These are phyloP conservation scores for Iberis pinnata DNA, from an alignment of 345 rosid genomes.

Conservation along the genomic window DNA sequence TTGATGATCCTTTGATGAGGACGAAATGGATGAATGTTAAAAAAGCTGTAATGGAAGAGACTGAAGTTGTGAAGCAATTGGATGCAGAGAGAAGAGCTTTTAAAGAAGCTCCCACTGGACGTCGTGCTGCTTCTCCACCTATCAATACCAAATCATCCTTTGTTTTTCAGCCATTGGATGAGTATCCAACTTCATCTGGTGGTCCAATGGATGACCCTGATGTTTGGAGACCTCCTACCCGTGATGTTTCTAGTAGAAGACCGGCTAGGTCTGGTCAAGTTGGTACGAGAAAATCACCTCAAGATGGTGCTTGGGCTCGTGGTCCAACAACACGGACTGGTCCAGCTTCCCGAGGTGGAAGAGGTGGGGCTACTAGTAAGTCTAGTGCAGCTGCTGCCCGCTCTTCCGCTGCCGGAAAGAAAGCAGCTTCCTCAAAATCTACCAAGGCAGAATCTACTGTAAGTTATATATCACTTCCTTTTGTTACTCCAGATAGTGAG, in stretches of 20 bases:
- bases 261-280: slow-evolving; percentile 70
- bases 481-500: not conserved
- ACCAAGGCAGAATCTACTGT: slow-evolving; percentile 71
- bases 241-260: slow-evolving; percentile 67
- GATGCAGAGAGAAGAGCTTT: slow-evolving; percentile 92
- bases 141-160: slow-evolving; percentile 76
- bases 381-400: slow-evolving; percentile 49
- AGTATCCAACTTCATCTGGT: slow-evolving; percentile 85
- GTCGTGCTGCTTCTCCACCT: slow-evolving; percentile 80
- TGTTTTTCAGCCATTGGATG: slow-evolving; percentile 94
- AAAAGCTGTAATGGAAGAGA: slow-evolving; percentile 84
- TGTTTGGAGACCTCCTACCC: slow-evolving; percentile 99
- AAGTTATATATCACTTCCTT: slow-evolving; percentile 21
- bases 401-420: slow-evolving; percentile 70
- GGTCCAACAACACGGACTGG: slow-evolving; percentile 51
- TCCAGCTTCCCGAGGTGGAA: slow-evolving; percentile 65
- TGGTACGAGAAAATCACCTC: slow-evolving; percentile 78
- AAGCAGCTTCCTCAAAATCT: slow-evolving; percentile 59
- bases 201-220: slow-evolving; percentile 92
- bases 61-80: slow-evolving; percentile 81
- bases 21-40: slow-evolving; percentile 95
- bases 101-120: slow-evolving; percentile 69
- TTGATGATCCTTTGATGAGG: slow-evolving; percentile 73
- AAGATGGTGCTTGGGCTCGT: slow-evolving; percentile 92
- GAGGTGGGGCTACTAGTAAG: slow-evolving; percentile 53